A percentile compares a stretch with the other conserved stretches of the same genome.
phyloP scores from a whole-genome alignment of 1,284 basidiomycete genomes.

The Heterobasidion irregulare region DNA sequence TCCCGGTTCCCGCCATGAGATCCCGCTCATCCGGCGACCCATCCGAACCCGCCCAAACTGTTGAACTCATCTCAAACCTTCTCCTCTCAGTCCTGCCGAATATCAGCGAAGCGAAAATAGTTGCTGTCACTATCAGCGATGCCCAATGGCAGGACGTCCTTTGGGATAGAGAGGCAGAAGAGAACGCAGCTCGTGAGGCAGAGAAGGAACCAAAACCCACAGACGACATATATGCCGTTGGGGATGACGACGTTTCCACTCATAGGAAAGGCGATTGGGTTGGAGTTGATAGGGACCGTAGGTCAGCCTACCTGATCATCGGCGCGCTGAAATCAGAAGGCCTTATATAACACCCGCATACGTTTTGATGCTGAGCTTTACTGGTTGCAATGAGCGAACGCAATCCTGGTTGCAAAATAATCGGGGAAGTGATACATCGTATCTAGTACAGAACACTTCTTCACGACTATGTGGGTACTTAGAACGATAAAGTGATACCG shows the following conservation, averaged over 20 bases:
- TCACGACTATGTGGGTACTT: slow-evolving; percentile 11
- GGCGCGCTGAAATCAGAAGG: slow-evolving; percentile 65
- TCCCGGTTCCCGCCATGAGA: slow-evolving; percentile 60
- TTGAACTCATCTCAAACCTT: slow-evolving; percentile 63
- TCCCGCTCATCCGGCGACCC: slow-evolving; percentile 13
- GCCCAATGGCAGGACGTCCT: slow-evolving; percentile 71
- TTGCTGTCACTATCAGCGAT: slow-evolving; percentile 67
- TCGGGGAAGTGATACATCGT: too few relatives aligned
- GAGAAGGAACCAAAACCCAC: slow-evolving; percentile 7
- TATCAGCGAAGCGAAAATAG: slow-evolving; percentile 57
- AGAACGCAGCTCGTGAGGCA: slow-evolving; percentile 19
- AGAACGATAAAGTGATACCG: slow-evolving; percentile 80
- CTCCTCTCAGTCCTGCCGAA: slow-evolving; percentile 66
- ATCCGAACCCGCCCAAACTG: slow-evolving; percentile 38
- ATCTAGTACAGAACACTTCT: neutral
- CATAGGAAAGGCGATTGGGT: slow-evolving; percentile 57
- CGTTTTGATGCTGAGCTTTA: slow-evolving; percentile 33
- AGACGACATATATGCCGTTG: slow-evolving; percentile 44
- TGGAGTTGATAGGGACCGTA: slow-evolving; percentile 64
- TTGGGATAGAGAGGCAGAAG: slow-evolving; percentile 63
- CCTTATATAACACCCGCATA: slow-evolving; percentile 19
- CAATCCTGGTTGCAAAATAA: too few relatives aligned
- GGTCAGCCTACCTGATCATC: slow-evolving; percentile 70
- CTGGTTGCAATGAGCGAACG: neutral
- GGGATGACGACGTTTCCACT: slow-evolving; percentile 40